Percentiles rank a stretch among this genome's conserved stretches.
These are phyloP conservation scores for Plasmodium relictum DNA, from an alignment of 169 alveolate genomes.

Conservation along the genomic window DNA sequence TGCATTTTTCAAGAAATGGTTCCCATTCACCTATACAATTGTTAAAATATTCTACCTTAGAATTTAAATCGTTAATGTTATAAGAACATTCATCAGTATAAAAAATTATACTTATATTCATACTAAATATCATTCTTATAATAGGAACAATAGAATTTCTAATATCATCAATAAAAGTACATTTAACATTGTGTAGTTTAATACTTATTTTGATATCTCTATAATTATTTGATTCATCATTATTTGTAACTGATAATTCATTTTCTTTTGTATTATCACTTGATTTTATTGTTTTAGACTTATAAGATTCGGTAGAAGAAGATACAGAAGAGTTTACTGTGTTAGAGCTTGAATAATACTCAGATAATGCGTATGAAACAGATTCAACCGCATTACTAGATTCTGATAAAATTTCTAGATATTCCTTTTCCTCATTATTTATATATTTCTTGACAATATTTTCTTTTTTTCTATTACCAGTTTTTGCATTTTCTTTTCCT, in stretches of 20 bases:
- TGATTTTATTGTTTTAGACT: not conserved
- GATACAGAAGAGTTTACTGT: slow-evolving; percentile 23
- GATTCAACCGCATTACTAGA: slow-evolving; percentile 40
- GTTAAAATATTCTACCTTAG: slow-evolving; percentile 84
- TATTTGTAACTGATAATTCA: slow-evolving; percentile 7
- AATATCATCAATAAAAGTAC: slow-evolving; percentile 87
- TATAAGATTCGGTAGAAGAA: slow-evolving; percentile 21
- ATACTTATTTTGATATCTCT: slow-evolving; percentile 80
- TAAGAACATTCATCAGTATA: slow-evolving; percentile 58
- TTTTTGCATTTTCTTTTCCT: not conserved
- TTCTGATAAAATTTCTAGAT: slow-evolving; percentile 15
- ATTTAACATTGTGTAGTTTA: slow-evolving; percentile 83
- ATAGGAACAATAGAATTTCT: slow-evolving; percentile 87
- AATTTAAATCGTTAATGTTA: slow-evolving; percentile 69
- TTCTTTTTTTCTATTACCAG: not conserved
- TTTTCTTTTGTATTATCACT: slow-evolving; percentile 6
- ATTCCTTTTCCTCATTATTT: not conserved
- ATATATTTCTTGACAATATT: not conserved
- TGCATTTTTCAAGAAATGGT: slow-evolving; percentile 86
- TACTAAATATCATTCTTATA: slow-evolving; percentile 79
- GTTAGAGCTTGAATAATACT: slow-evolving; percentile 18
- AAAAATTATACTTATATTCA: slow-evolving; percentile 53
- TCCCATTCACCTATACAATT: slow-evolving; percentile 89
- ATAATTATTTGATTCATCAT: slow-evolving; percentile 31
- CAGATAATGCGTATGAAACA: slow-evolving; percentile 16